phyloP scores from a whole-genome alignment of 2,329 filamentous ascomycete species.

The Metarhizium album region DNA sequence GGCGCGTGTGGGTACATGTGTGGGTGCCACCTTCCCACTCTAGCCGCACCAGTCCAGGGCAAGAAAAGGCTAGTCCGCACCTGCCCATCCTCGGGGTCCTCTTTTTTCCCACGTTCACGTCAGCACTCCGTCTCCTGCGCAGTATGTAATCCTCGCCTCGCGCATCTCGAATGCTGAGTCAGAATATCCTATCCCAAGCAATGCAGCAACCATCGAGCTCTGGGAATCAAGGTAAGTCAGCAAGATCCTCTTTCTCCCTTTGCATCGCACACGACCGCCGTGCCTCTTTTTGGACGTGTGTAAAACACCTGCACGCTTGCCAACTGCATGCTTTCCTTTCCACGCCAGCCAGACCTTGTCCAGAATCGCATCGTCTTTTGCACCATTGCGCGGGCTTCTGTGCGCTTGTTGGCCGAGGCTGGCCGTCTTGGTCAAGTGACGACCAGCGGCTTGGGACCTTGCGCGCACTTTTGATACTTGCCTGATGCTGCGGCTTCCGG shows the following conservation, averaged over 20 bases:
- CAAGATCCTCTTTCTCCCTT: slow-evolving; percentile 7
- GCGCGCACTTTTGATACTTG: neutral
- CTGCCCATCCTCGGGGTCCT: slow-evolving; percentile 4
- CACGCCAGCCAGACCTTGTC: neutral
- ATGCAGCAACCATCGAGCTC: slow-evolving; percentile 13
- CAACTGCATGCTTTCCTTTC: neutral
- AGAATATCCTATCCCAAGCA: slow-evolving; percentile 10
- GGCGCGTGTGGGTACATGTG: neutral
- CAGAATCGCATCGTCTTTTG: neutral
- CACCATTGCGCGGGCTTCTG: neutral
- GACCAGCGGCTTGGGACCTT: neutral
- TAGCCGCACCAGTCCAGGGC: neutral
- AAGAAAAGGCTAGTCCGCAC: neutral
- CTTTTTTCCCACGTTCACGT: slow-evolving; percentile 12
- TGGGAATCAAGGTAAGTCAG: slow-evolving; percentile 12
- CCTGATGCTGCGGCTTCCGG: neutral
- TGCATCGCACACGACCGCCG: neutral
- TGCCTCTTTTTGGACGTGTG: slow-evolving; percentile 2
- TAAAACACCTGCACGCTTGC: neutral
- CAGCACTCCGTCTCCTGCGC: slow-evolving; percentile 13
- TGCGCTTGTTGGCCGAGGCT: neutral
- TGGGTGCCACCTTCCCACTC: neutral
- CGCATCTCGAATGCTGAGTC: slow-evolving; percentile 14
- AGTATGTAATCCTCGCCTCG: slow-evolving; percentile 10
- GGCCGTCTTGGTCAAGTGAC: neutral